Conservation (phyloP, 2,329 filamentous ascomycete species). For the Talaromyces islandicus region DNA sequence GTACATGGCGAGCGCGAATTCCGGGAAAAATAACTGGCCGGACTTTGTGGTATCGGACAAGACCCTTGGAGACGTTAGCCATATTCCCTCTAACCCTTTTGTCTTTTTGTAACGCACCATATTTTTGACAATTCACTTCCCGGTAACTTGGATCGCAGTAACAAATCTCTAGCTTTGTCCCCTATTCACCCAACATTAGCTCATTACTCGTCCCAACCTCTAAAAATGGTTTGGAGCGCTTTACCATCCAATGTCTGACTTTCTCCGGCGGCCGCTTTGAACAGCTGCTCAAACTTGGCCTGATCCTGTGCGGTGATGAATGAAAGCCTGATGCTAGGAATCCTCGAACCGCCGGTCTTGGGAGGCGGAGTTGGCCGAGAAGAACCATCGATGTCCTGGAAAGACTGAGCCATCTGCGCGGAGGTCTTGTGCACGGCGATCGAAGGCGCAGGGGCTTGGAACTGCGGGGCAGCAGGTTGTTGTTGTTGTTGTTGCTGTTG, state of each 20-base stretch:
- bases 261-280: slow-evolving; percentile 88
- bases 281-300: slow-evolving; percentile 93
- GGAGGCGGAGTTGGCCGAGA: slow-evolving; percentile 59
- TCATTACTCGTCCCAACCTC: not conserved
- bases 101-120: slow-evolving; percentile 57
- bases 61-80: slow-evolving; percentile 52
- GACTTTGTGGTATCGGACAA: slow-evolving; percentile 93
- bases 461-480: slow-evolving; percentile 24
- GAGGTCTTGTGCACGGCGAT: slow-evolving; percentile 57
- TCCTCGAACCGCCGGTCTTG: slow-evolving; percentile 58
- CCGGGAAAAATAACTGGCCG: slow-evolving; percentile 91
- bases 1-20: slow-evolving; percentile 98
- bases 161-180: slow-evolving; percentile 83
- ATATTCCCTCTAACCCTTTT: not conserved
- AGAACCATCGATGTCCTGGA: slow-evolving; percentile 43
- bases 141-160: slow-evolving; percentile 80
- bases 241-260: slow-evolving; percentile 72
- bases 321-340: slow-evolving; percentile 87
- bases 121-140: slow-evolving; percentile 87
- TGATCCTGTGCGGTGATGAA: slow-evolving; percentile 96
- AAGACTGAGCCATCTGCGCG: slow-evolving; percentile 59
- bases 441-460: slow-evolving; percentile 43
- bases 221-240: slow-evolving; percentile 12
- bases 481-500: slow-evolving; percentile 16
- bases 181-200: slow-evolving; percentile 28